Percentiles rank a stretch among this genome's conserved stretches.
Conservation (phyloP, 1,284 basidiomycete species). For the Rhodotorula sp. region DNA sequence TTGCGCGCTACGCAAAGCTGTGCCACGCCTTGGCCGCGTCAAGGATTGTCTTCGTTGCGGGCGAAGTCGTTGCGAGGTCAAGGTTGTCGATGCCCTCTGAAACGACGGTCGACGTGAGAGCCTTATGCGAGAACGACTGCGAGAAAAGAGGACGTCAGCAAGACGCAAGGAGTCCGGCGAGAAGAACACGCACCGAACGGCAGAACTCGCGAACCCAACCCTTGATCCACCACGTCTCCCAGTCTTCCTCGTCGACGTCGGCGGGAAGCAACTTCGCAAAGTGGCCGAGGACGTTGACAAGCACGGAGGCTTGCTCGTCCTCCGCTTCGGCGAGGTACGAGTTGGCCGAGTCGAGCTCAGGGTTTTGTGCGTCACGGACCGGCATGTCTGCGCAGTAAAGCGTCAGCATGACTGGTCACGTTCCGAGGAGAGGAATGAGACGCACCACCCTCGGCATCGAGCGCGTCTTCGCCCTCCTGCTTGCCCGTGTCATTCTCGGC, state of each 20-base stretch:
- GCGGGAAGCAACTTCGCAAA: slow-evolving; percentile 54
- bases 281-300: slow-evolving; percentile 68
- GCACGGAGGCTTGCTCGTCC: slow-evolving; percentile 61
- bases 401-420: too few species aligned
- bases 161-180: background rate
- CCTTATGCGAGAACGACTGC: slow-evolving; percentile 12
- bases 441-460: slow-evolving; percentile 27
- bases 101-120: slow-evolving; percentile 6
- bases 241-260: slow-evolving; percentile 60
- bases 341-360: slow-evolving; percentile 53
- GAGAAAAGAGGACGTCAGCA: too few species aligned
- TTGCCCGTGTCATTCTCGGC: slow-evolving; percentile 4
- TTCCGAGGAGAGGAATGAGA: background rate
- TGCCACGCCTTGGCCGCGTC: slow-evolving; percentile 29
- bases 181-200: slow-evolving; percentile 59
- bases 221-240: slow-evolving; percentile 79
- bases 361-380: slow-evolving; percentile 56
- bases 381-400: slow-evolving; percentile 58
- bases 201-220: slow-evolving; percentile 84
- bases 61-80: slow-evolving; percentile 20
- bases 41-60: slow-evolving; percentile 15
- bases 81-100: slow-evolving; percentile 18
- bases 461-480: slow-evolving; percentile 5
- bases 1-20: slow-evolving; percentile 20
- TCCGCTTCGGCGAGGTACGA: slow-evolving; percentile 70